Conservation (phyloP, 345 rosid genomes). For the Draba incana region DNA sequence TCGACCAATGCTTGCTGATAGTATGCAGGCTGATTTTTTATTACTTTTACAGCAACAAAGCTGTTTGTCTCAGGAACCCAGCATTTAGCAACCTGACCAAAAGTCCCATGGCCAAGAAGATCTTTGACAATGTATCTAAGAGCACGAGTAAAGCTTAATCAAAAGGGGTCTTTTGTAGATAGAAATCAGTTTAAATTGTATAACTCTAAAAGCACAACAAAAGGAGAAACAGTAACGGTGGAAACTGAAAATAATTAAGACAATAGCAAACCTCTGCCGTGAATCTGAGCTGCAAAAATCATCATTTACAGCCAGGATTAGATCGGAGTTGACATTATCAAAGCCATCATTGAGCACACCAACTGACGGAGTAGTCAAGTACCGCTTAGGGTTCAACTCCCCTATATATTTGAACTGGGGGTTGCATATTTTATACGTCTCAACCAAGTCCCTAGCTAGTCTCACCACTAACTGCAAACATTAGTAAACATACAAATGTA, state of each 20-base stretch:
- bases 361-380: slow-evolving; percentile 89
- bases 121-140: slow-evolving; percentile 95
- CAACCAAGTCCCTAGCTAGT: slow-evolving; percentile 84
- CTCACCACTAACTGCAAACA: slow-evolving; percentile 80
- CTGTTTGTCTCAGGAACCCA: slow-evolving; percentile 72
- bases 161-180: slow-evolving; percentile 15
- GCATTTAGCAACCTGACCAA: slow-evolving; percentile 99
- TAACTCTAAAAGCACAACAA: slow-evolving; percentile 27
- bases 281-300: slow-evolving; percentile 69
- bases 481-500: slow-evolving; percentile 51
- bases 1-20: slow-evolving; percentile 98
- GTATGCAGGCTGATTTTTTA: slow-evolving; percentile 97
- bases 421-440: slow-evolving; percentile 87
- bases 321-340: slow-evolving; percentile 95
- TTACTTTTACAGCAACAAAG: slow-evolving; percentile 94
- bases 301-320: slow-evolving; percentile 82
- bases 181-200: slow-evolving; percentile 20
- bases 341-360: slow-evolving; percentile 93
- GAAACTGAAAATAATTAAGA: slow-evolving; percentile 14
- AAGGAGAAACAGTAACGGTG: slow-evolving; percentile 5
- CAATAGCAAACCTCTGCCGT: slow-evolving; percentile 72
- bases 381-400: slow-evolving; percentile 93
- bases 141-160: slow-evolving; percentile 36
- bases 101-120: slow-evolving; percentile 99
- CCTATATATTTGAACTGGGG: slow-evolving; percentile 88